These are phyloP conservation scores for Skeletonema menzelii DNA, from an alignment of 108 stramenopile genomes.

Conservation along the genomic window DNA sequence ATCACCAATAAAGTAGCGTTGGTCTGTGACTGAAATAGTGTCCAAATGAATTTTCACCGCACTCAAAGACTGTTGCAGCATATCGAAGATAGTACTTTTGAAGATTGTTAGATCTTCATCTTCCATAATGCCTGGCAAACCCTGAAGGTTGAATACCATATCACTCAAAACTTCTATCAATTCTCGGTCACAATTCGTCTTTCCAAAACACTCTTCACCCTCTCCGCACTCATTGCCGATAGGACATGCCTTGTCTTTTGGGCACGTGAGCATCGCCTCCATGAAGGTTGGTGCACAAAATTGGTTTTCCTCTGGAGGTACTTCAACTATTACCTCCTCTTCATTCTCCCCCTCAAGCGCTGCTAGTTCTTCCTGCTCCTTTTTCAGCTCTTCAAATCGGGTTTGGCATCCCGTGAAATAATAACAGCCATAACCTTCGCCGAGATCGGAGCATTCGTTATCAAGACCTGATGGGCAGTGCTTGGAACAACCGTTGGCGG, in stretches of 20 bases:
- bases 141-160: neutral
- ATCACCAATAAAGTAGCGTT: neutral
- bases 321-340: neutral
- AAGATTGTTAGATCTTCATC: neutral
- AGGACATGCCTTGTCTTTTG: neutral
- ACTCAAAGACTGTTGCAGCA: neutral
- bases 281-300: neutral
- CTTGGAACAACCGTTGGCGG: neutral
- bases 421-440: neutral
- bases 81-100: neutral
- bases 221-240: neutral
- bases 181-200: neutral
- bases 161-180: neutral
- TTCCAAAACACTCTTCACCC: neutral
- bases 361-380: neutral
- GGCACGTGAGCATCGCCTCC: neutral
- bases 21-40: neutral
- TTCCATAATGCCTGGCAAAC: neutral
- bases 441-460: neutral
- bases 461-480: neutral
- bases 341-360: neutral
- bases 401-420: neutral
- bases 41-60: neutral
- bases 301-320: neutral
- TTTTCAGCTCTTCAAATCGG: neutral